Base-by-base conservation (phyloP, 2,329 filamentous ascomycete species). In the Neospermospora avenae region DNA sequence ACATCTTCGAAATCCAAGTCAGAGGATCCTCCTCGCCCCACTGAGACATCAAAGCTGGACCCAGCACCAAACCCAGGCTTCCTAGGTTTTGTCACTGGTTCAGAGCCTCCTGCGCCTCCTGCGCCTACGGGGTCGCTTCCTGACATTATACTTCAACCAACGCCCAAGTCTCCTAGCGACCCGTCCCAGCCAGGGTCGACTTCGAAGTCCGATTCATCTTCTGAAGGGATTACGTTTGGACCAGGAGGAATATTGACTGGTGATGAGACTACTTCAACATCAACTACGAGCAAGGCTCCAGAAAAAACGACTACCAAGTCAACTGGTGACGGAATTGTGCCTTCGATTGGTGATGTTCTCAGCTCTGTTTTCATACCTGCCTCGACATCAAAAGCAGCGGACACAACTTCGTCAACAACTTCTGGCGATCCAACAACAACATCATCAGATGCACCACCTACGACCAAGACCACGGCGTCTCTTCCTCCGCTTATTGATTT, bases 191-290 rank as follows among this genome's bases (percentile, higher is more conserved):
- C 45, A 16, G n/a, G 58, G 5, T 28, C 55, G 8, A 20, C 51
- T 18, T n/a, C 28, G 11, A 31, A 55, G 55, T 14, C 48, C 62
- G 7, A 46, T 63, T 35, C 56, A 24, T 64, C 66, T 22, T 46
- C 37, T 18, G 62, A 63, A 58, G 70, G 59, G 25, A 72, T 72
- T 45, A 67, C 66, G 7, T 70, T 72, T 58, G 65, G 65, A 11
- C 70, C 70, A 22, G 67, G 69, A 52, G 69, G 69, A 60, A 60
- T 72, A 41, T 39, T 71, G n/a, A 65, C 63, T 3, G 5, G 6
- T 10, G 42, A 55, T 14, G 48, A 56, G 48, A 60, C 67, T 11
- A 60, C 67, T 11, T 42, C 63, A 20, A 59, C 62, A 13, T 18
- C 58, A 42, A 59, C 44, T 16, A n/a, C 37, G 20, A 51, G 28